Conservation (phyloP, 1,139 yeast species). For the Pichia sp. region DNA sequence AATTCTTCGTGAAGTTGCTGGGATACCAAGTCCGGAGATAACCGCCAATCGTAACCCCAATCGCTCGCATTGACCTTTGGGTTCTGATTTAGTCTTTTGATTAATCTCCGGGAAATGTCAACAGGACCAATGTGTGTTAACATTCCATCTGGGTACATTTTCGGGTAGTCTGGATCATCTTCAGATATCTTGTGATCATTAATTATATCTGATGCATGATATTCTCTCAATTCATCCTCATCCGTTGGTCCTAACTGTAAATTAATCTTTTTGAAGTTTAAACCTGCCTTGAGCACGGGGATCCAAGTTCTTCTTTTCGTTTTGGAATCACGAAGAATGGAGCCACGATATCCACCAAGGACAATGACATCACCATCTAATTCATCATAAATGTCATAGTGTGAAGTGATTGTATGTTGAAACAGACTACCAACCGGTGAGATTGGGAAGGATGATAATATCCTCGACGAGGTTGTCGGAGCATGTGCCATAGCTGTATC, state of each 20-base stretch:
- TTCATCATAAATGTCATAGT: slow-evolving; percentile 35
- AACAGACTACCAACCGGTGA: slow-evolving; percentile 5
- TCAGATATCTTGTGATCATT: background rate
- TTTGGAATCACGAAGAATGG: slow-evolving; percentile 59
- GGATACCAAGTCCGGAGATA: slow-evolving; percentile 54
- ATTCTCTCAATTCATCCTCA: slow-evolving; percentile 41
- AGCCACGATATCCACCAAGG: slow-evolving; percentile 86
- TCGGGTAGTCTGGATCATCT: slow-evolving; percentile 31
- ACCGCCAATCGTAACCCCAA: slow-evolving; percentile 90
- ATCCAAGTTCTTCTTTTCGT: slow-evolving; percentile 75
- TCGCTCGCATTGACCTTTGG: slow-evolving; percentile 61
- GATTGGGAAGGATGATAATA: slow-evolving; percentile 3
- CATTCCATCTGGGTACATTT: slow-evolving; percentile 68
- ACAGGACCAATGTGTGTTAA: slow-evolving; percentile 82
- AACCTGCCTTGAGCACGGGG: slow-evolving; percentile 73
- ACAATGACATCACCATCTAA: slow-evolving; percentile 72
- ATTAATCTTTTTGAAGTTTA: slow-evolving; percentile 63
- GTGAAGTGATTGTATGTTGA: slow-evolving; percentile 16
- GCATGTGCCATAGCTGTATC: background rate
- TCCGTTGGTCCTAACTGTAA: slow-evolving; percentile 64
- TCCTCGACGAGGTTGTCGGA: background rate
- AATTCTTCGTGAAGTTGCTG: slow-evolving; percentile 44
- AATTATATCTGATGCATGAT: slow-evolving; percentile 19
- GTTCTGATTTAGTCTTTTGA: slow-evolving; percentile 46
- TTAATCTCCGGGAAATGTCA: slow-evolving; percentile 61